Evolutionary conservation across 345 rosid genomes (phyloP).

Genomic region (Euphorbia peplus): DNA sequence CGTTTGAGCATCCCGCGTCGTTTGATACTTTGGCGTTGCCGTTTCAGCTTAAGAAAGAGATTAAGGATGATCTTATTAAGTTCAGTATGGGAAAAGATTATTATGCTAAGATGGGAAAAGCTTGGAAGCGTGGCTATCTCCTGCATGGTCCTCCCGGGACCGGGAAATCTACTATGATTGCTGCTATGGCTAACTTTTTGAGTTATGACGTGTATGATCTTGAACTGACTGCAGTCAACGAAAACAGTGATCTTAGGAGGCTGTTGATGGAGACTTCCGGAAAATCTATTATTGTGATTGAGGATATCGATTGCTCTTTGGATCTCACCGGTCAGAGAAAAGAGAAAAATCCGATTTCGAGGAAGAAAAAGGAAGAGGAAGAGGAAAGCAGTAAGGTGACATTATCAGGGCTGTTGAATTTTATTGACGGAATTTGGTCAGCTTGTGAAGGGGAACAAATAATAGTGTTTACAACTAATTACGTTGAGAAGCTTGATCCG

Average conservation of each 20-base stretch:
- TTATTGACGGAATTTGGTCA: constrained; percentile 21
- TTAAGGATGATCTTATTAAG: constrained; percentile 3
- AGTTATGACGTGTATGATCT: constrained; percentile 27
- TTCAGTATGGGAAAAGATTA: background rate
- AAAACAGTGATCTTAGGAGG: constrained; percentile 17
- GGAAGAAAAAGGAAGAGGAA: background rate
- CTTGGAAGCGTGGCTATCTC: constrained; percentile 25
- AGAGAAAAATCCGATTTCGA: constrained; percentile 12
- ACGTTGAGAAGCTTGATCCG: constrained; percentile 20
- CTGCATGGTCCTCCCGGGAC: constrained; percentile 30
- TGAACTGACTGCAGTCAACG: constrained; percentile 14
- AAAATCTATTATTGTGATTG: constrained; percentile 13
- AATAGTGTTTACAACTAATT: constrained; percentile 21
- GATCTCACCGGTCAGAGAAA: constrained; percentile 22
- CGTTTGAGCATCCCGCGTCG: constrained; percentile 6
- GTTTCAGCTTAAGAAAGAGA: background rate
- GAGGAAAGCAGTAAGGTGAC: constrained; percentile 6
- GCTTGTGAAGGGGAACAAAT: constrained; percentile 18
- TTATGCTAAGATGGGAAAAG: background rate
- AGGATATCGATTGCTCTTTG: constrained; percentile 19
- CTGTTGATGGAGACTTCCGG: constrained; percentile 3
- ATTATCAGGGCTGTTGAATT: constrained; percentile 12
- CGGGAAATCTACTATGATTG: constrained; percentile 30
- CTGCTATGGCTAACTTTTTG: constrained; percentile 30
- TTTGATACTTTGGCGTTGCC: constrained; percentile 12